phyloP scores from a whole-genome alignment of 306 rosid genomes.

The Ziziphus jujuba region DNA sequence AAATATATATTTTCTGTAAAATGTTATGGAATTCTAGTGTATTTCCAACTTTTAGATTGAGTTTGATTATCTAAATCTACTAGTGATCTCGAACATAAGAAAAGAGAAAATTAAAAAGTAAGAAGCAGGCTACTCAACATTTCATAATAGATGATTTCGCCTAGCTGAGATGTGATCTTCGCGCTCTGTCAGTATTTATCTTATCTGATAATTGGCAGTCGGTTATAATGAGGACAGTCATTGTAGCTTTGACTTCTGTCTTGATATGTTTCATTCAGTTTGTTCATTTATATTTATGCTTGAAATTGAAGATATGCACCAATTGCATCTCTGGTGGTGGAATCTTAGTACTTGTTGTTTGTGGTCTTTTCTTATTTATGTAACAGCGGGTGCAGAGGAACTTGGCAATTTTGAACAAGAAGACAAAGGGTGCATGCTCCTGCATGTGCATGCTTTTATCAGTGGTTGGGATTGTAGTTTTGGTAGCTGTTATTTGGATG shows the following conservation, averaged over 20 bases:
- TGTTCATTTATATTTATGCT: no score
- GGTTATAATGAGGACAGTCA: no score
- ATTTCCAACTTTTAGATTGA: neutral
- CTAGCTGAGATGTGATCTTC: neutral
- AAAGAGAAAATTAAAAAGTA: no score
- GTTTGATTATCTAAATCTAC: neutral
- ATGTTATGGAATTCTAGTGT: no score
- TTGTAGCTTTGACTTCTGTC: no score
- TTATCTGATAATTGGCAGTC: no score
- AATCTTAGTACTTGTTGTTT: constrained; percentile 18
- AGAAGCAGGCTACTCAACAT: no score
- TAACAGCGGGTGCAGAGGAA: constrained; percentile 61
- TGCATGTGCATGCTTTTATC: constrained; percentile 86
- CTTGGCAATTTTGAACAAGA: constrained; percentile 75
- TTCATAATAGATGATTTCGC: no score
- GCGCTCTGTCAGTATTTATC: no score
- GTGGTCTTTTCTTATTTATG: constrained; percentile 21
- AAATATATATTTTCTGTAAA: no score
- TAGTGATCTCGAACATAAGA: neutral
- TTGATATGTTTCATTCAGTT: no score
- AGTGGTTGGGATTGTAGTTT: constrained; percentile 71
- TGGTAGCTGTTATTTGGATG: constrained; percentile 62
- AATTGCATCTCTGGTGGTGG: neutral
- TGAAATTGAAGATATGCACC: no score
- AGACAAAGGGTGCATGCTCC: constrained; percentile 87